A percentile compares a stretch with the other conserved stretches of the same genome.
These are phyloP conservation scores for Apophysomyces sp. DNA, from an alignment of 371 early-diverging fungal genomes.

Conservation along the genomic window DNA sequence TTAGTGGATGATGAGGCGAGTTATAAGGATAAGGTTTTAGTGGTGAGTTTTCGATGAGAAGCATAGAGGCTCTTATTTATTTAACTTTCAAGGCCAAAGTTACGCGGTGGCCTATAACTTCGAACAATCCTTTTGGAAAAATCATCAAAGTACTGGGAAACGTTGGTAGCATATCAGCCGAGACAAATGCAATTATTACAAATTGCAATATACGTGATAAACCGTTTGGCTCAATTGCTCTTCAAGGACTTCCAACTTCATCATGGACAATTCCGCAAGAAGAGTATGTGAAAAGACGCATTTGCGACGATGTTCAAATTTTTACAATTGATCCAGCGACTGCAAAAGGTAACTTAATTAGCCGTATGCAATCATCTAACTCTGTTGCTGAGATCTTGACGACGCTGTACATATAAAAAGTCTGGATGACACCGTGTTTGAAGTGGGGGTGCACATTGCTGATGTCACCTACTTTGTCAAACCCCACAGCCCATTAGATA, in stretches of 20 bases:
- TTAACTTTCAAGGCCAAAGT: slow-evolving; percentile 21
- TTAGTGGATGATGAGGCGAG: slow-evolving; percentile 19
- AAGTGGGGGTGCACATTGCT: slow-evolving; percentile 98
- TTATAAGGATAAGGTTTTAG: slow-evolving; percentile 14
- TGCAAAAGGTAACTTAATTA: slow-evolving; percentile 69
- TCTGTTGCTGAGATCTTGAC: slow-evolving; percentile 80
- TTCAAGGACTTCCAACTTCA: slow-evolving; percentile 48
- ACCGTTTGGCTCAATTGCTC: slow-evolving; percentile 46
- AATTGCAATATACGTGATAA: slow-evolving; percentile 35
- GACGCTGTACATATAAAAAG: slow-evolving; percentile 85
- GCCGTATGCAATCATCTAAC: not conserved
- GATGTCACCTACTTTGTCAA: slow-evolving; percentile 98
- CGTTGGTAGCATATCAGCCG: slow-evolving; percentile 52
- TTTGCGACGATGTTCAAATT: slow-evolving; percentile 61
- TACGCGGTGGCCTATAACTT: slow-evolving; percentile 51
- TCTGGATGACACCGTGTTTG: slow-evolving; percentile 65
- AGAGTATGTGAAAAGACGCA: slow-evolving; percentile 62
- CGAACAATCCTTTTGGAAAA: slow-evolving; percentile 50
- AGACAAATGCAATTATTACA: slow-evolving; percentile 54
- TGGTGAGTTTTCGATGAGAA: slow-evolving; percentile 8
- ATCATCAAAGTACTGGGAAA: slow-evolving; percentile 48
- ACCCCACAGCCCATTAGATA: slow-evolving; percentile 80
- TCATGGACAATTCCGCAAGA: slow-evolving; percentile 61
- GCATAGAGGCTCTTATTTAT: not conserved
- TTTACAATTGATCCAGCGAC: slow-evolving; percentile 91